These are phyloP conservation scores for Selaginella tamariscina DNA, from an alignment of 75 land plant genomes.

Conservation along the genomic window DNA sequence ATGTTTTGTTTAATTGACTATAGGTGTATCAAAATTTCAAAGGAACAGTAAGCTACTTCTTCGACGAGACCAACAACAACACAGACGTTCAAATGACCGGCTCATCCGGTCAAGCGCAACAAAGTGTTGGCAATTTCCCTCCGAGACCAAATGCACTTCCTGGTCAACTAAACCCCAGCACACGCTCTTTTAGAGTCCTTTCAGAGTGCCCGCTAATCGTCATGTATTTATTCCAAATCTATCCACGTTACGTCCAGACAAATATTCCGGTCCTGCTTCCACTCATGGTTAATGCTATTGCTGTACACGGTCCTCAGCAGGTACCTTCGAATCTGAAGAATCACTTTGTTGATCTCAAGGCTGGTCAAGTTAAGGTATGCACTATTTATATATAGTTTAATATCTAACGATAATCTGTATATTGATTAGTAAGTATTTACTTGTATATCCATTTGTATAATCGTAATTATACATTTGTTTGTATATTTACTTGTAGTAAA, in stretches of 20 bases:
- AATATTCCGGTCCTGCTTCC: slow-evolving; percentile 87
- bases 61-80: slow-evolving; percentile 42
- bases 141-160: slow-evolving; percentile 36
- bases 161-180: slow-evolving; percentile 80
- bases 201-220: slow-evolving; percentile 97
- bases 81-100: slow-evolving; percentile 31
- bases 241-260: slow-evolving; percentile 73
- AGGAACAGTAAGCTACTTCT: slow-evolving; percentile 69
- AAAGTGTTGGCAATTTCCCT: slow-evolving; percentile 36
- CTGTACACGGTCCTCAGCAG: slow-evolving; percentile 84
- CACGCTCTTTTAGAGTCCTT: slow-evolving; percentile 88
- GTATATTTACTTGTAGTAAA: too few species aligned
- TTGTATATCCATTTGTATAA: neutral
- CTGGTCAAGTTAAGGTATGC: slow-evolving; percentile 94
- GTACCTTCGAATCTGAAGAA: slow-evolving; percentile 58
- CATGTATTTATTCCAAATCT: slow-evolving; percentile 92
- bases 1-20: neutral
- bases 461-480: neutral
- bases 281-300: slow-evolving; percentile 87
- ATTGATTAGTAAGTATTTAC: neutral
- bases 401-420: neutral
- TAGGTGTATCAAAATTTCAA: slow-evolving; percentile 84
- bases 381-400: neutral
- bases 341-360: slow-evolving; percentile 79
- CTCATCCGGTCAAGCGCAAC: slow-evolving; percentile 15